phyloP scores from a whole-genome alignment of 1,284 basidiomycete genomes.

The Ceratobasidium sp. region DNA sequence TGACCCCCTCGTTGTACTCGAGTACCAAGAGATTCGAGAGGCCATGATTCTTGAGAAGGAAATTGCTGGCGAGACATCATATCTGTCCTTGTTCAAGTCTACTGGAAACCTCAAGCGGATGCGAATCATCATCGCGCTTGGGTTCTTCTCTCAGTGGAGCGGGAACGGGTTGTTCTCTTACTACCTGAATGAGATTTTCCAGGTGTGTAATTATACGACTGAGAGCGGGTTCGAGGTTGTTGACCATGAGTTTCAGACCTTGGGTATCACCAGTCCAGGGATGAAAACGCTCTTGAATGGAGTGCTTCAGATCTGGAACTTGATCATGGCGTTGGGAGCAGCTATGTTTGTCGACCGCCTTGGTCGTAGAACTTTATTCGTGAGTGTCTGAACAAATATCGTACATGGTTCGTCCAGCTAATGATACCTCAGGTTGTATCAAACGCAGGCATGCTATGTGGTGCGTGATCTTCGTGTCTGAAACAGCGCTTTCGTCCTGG shows the following conservation, averaged over 20 bases:
- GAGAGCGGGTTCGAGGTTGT: background rate
- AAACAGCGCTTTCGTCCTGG: too few species aligned
- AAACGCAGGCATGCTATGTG: slow-evolving; percentile 70
- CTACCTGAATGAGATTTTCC: slow-evolving; percentile 65
- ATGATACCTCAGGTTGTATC: slow-evolving; percentile 55
- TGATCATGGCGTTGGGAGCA: slow-evolving; percentile 58
- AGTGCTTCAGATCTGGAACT: slow-evolving; percentile 68
- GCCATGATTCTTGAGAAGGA: slow-evolving; percentile 69
- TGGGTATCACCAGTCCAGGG: slow-evolving; percentile 63
- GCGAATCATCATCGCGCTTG: slow-evolving; percentile 67
- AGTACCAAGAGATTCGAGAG: slow-evolving; percentile 62
- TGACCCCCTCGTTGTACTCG: slow-evolving; percentile 47
- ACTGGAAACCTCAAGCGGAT: slow-evolving; percentile 70
- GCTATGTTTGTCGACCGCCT: slow-evolving; percentile 68
- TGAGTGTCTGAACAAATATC: slow-evolving; percentile 48
- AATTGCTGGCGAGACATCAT: slow-evolving; percentile 59
- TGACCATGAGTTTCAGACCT: slow-evolving; percentile 59
- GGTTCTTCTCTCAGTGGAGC: slow-evolving; percentile 72
- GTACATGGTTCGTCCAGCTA: background rate
- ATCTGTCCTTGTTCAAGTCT: slow-evolving; percentile 63
- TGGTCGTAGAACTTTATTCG: slow-evolving; percentile 70
- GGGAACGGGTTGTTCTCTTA: slow-evolving; percentile 75
- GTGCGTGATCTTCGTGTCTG: slow-evolving; percentile 52
- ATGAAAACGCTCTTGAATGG: slow-evolving; percentile 72
- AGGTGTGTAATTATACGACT: background rate